Percentiles rank a stretch among this genome's conserved stretches.
Conservation (phyloP, 2,329 filamentous ascomycete genomes). For the Fusarium goolgardi region DNA sequence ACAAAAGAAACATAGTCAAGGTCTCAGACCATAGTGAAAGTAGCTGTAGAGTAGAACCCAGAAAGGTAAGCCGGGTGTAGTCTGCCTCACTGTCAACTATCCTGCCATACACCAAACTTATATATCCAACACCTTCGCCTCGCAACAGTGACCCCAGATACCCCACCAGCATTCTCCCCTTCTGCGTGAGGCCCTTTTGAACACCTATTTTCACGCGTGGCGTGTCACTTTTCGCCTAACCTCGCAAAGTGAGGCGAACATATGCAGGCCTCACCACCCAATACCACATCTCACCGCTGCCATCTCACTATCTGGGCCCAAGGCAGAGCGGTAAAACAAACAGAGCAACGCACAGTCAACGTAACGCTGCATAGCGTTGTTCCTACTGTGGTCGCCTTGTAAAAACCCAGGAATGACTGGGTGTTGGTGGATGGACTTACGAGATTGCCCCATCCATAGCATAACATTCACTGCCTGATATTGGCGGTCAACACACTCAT, state of each 20-base stretch:
- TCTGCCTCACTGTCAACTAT: slow-evolving; percentile 10
- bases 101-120: slow-evolving; percentile 12
- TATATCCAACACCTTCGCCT: slow-evolving; percentile 18
- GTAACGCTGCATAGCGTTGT: slow-evolving; percentile 11
- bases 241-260: slow-evolving; percentile 32
- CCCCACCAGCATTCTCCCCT: background rate
- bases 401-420: slow-evolving; percentile 5
- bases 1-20: slow-evolving; percentile 1
- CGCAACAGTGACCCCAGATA: background rate
- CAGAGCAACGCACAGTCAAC: slow-evolving; percentile 21
- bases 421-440: slow-evolving; percentile 1
- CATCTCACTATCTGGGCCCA: slow-evolving; percentile 12
- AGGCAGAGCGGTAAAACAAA: slow-evolving; percentile 15
- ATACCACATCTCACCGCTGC: slow-evolving; percentile 22
- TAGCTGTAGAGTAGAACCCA: background rate
- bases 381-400: slow-evolving; percentile 12
- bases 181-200: slow-evolving; percentile 26
- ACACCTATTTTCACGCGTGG: slow-evolving; percentile 30
- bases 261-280: slow-evolving; percentile 37
- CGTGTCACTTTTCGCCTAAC: slow-evolving; percentile 23
- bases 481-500: background rate
- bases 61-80: background rate
- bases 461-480: background rate
- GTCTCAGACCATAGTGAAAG: background rate
- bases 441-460: slow-evolving; percentile 4